Evolutionary conservation across 331 rosid genomes (phyloP).

Genomic region (Rhamnella rubrinervis): DNA sequence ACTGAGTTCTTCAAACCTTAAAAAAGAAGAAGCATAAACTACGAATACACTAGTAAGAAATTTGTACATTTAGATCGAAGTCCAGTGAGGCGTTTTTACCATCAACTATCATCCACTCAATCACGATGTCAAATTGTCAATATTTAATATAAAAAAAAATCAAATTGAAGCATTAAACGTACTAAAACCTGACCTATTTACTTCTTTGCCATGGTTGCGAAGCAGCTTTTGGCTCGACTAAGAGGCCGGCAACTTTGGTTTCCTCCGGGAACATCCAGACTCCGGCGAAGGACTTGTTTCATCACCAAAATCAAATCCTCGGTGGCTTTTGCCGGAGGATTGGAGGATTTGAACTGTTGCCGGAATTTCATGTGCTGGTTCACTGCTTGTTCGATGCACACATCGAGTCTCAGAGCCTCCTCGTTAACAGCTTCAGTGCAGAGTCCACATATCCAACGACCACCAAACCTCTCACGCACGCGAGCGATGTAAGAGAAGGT

Average conservation of each 20-base stretch:
- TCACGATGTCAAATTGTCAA: too few relatives aligned
- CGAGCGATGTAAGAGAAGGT: constrained; percentile 54
- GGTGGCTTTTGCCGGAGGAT: constrained; percentile 46
- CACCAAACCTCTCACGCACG: constrained; percentile 62
- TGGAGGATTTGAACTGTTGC: constrained; percentile 46
- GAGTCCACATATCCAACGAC: constrained; percentile 75
- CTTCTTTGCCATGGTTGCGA: constrained; percentile 31
- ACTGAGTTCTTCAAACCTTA: too few relatives aligned
- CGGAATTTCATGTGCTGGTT: constrained; percentile 49
- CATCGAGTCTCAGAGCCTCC: constrained; percentile 31
- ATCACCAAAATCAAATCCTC: constrained; percentile 52
- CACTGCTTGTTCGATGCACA: constrained; percentile 59
- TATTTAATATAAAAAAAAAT: too few relatives aligned
- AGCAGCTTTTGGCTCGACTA: constrained; percentile 49
- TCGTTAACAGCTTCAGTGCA: constrained; percentile 77
- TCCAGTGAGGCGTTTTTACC: too few relatives aligned
- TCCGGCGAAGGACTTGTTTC: constrained; percentile 61
- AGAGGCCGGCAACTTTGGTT: constrained; percentile 32
- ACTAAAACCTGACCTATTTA: background rate
- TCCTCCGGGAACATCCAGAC: constrained; percentile 40
- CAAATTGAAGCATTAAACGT: too few relatives aligned
- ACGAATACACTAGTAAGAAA: too few relatives aligned
- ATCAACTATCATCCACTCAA: too few relatives aligned
- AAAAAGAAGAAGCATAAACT: too few relatives aligned
- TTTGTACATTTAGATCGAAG: too few relatives aligned